These are phyloP conservation scores for Blastobotrys serpentis DNA, from an alignment of 1,139 yeast genomes.

Conservation along the genomic window DNA sequence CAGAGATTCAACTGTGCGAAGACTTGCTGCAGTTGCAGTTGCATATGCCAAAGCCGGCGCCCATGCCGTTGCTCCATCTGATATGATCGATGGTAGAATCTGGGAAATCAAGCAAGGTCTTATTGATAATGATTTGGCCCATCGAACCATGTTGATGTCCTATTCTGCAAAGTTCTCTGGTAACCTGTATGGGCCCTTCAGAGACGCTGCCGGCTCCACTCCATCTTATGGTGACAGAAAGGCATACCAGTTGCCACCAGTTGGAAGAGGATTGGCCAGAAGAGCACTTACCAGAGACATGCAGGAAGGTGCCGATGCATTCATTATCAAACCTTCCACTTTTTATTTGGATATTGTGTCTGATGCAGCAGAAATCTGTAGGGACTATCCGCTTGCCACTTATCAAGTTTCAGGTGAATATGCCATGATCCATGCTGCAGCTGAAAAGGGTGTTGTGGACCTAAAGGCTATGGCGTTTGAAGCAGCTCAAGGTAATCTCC, in stretches of 20 bases:
- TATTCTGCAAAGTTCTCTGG: constrained; percentile 95
- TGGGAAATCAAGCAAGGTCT: constrained; percentile 83
- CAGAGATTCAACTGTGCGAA: constrained; percentile 68
- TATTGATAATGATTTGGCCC: constrained; percentile 80
- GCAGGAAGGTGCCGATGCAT: constrained; percentile 92
- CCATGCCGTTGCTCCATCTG: constrained; percentile 93
- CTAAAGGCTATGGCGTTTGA: constrained; percentile 88
- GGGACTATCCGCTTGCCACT: constrained; percentile 86
- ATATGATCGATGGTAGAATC: constrained; percentile 96
- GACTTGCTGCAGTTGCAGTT: constrained; percentile 93
- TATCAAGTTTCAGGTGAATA: constrained; percentile 98
- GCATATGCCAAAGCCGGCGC: constrained; percentile 97
- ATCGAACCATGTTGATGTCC: constrained; percentile 85
- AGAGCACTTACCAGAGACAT: constrained; percentile 85
- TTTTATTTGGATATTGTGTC: constrained; percentile 87
- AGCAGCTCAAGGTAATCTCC: constrained; percentile 81
- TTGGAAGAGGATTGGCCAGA: constrained; percentile 90
- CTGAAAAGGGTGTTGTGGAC: constrained; percentile 91
- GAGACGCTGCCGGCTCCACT: constrained; percentile 94
- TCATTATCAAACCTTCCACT: constrained; percentile 96
- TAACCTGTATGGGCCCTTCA: constrained; percentile 89
- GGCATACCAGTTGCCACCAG: constrained; percentile 90
- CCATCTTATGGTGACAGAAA: constrained; percentile 92
- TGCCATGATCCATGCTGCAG: constrained; percentile 98
- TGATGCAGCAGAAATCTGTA: constrained; percentile 81